Percentiles rank a stretch among this genome's conserved stretches.
Evolutionary conservation across 257 asterid species (phyloP).

Genomic region (Fraxinus excelsior): DNA sequence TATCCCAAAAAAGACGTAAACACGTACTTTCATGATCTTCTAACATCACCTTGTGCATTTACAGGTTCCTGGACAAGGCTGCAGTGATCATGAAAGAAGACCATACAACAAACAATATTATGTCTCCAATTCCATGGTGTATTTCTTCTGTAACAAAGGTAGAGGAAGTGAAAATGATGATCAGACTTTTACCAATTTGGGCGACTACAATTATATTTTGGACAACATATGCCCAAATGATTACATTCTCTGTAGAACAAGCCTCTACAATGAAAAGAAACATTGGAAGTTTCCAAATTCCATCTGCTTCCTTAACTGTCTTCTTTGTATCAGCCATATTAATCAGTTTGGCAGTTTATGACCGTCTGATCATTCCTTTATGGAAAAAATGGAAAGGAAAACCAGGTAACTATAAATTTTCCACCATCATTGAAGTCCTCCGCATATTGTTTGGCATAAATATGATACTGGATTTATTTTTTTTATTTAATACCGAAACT

Average conservation of each 20-base stretch:
- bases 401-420: constrained; percentile 33
- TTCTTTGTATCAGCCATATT: constrained; percentile 46
- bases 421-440: no score
- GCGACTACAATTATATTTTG: constrained; percentile 47
- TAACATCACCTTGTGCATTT: neutral
- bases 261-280: constrained; percentile 42
- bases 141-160: constrained; percentile 41
- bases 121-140: constrained; percentile 38
- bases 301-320: constrained; percentile 47
- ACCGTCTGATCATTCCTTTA: constrained; percentile 35
- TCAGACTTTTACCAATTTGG: constrained; percentile 40
- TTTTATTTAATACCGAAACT: no score
- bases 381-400: constrained; percentile 33
- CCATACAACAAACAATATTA: constrained; percentile 13
- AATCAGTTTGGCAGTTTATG: constrained; percentile 39
- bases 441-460: no score
- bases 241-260: constrained; percentile 51
- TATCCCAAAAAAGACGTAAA: neutral
- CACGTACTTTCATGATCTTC: neutral
- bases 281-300: constrained; percentile 37
- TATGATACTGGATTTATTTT: no score
- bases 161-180: constrained; percentile 53
- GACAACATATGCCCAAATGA: constrained; percentile 48
- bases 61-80: constrained; percentile 53
- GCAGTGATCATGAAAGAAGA: constrained; percentile 37